These are phyloP conservation scores for Aspergillus cejpii DNA, from an alignment of 2,329 filamentous ascomycete species.

Conservation along the genomic window DNA sequence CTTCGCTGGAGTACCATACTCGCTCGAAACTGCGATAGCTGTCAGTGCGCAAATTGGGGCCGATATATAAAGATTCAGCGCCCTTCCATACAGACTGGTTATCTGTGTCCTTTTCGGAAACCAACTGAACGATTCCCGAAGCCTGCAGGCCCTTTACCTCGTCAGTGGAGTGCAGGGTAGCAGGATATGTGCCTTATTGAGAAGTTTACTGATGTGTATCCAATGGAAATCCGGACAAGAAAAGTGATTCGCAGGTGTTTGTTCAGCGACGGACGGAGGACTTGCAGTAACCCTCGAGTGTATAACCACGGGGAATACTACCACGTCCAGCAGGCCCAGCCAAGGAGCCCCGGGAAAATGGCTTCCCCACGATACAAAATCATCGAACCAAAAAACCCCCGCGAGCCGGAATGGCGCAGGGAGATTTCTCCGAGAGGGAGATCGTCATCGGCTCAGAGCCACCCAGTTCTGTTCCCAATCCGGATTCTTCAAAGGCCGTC, in stretches of 20 bases:
- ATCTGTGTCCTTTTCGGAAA: background rate
- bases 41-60: background rate
- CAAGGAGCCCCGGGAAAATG: background rate
- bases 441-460: slow-evolving; percentile 9
- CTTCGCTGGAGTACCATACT: slow-evolving; percentile 7
- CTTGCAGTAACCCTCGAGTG: slow-evolving; percentile 11
- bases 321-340: slow-evolving; percentile 9
- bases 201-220: slow-evolving; percentile 11
- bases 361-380: slow-evolving; percentile 6
- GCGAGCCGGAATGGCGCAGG: background rate
- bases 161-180: slow-evolving; percentile 2
- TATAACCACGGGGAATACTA: slow-evolving; percentile 15
- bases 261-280: slow-evolving; percentile 9
- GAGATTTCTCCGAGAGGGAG: slow-evolving; percentile 1
- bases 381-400: slow-evolving; percentile 7
- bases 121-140: background rate
- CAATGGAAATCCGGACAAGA: slow-evolving; percentile 19
- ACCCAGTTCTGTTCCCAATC: slow-evolving; percentile 8
- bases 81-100: background rate
- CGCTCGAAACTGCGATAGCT: background rate
- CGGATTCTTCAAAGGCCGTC: slow-evolving; percentile 13
- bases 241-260: slow-evolving; percentile 15
- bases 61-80: slow-evolving; percentile 4
- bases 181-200: slow-evolving; percentile 15
- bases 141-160: background rate